Conservation (phyloP, 768 basidiomycete genomes). For the Lentinula aciculospora region DNA sequence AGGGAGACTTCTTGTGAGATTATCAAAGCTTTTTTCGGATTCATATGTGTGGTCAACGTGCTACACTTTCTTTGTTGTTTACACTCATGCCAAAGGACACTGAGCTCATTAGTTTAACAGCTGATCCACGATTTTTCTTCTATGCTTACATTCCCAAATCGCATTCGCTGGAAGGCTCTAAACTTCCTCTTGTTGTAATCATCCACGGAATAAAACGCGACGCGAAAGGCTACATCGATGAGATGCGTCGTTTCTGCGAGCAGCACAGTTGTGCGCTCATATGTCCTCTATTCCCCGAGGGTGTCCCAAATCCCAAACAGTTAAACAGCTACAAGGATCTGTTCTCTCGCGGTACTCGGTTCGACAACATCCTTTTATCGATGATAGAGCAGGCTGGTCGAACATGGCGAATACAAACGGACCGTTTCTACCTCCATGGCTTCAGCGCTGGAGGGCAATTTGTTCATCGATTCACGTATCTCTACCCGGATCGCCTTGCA, state of each 20-base stretch:
- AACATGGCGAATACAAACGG: conserved; percentile 13
- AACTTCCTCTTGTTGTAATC: conserved; percentile 14
- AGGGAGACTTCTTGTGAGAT: not conserved
- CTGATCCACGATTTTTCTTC: conserved; percentile 17
- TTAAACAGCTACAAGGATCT: conserved; percentile 16
- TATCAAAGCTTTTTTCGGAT: too few relatives aligned
- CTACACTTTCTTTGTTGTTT: not conserved
- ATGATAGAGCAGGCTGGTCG: conserved; percentile 18
- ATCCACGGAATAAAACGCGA: conserved; percentile 17
- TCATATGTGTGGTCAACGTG: too few relatives aligned
- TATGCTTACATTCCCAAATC: conserved; percentile 10
- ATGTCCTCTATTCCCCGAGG: conserved; percentile 18
- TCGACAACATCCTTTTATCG: conserved; percentile 15
- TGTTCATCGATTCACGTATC: conserved; percentile 18
- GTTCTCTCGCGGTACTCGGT: conserved; percentile 14
- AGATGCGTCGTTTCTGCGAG: conserved; percentile 13
- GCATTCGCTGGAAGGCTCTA: conserved; percentile 1
- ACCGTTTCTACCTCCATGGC: conserved; percentile 16
- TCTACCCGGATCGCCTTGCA: conserved; percentile 14
- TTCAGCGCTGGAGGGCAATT: conserved; percentile 22
- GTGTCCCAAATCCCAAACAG: conserved; percentile 15
- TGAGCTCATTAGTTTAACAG: conserved; percentile 11
- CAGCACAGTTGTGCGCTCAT: conserved; percentile 10
- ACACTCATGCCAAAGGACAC: not conserved
- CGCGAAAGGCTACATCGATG: conserved; percentile 6